Base-by-base conservation (phyloP, 805 yeast genomes). In the Saccharomycopsis fodiens region DNA sequence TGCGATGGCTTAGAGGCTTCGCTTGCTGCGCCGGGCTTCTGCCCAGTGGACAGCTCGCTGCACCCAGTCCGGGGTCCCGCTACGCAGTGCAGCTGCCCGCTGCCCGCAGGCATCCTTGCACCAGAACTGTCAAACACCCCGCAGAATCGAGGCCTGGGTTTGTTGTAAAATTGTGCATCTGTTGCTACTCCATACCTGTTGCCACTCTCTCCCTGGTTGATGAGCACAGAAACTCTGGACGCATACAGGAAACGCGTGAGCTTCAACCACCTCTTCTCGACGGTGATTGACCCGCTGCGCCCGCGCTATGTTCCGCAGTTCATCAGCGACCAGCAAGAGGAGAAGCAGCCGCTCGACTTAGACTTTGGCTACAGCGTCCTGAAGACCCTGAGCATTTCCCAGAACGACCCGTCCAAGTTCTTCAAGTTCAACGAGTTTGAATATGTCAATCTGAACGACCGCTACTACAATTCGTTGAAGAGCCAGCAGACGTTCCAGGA, bases 361-460 rank as follows among this genome's bases (percentile, higher is more conserved):
- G 37, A 45, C 34, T 51, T 48, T 42, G 54, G 54, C 15, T 51
- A 41, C 35, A 20, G 25, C 16, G 44, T 45, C 10, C 2, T 12
- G 15, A 22, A 39, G 39, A 36, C 48, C 16, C 31, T 42, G 13
- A 40, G 31, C 22, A 22, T 35, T 8, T 38, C 44, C n/a, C 15
- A 27, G 3, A 21, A 13, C 13, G 50, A 48, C 34, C 52, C 49
- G 10, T 32, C 47, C 3, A 48, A 39, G 23, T 48, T 51, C 21
- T 51, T 47, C 44, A 51, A 51, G 38, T 51, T 51, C 27, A 45
- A 51, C 38, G 46, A 48, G 22, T 51, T 51, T 30, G 34, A 40
- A 16, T 35, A 42, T 36, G 44, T 51, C n/a, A 51, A 51, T 20
- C 44, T 42, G 23, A 39, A 45, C 30, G 54, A 51, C 25, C 37